A percentile compares a stretch with the other conserved stretches of the same genome.
phyloP scores from a whole-genome alignment of 371 early-diverging fungal genomes.

The Lichtheimia ramosa region DNA sequence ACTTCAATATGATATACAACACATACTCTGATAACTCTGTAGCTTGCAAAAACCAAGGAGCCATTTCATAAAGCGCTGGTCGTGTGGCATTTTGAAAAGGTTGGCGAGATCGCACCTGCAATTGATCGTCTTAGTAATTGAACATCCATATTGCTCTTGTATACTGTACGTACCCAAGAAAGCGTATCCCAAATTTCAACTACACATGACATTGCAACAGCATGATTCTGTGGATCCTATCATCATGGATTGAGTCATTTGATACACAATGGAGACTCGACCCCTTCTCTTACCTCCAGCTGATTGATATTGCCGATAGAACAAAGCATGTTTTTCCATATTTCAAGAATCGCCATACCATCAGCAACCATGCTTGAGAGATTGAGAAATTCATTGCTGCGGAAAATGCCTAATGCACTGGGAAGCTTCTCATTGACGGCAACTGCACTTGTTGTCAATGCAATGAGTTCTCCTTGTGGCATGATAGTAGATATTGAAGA shows the following conservation, averaged over 20 bases:
- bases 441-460: constrained; percentile 27
- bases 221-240: constrained; percentile 60
- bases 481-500: constrained; percentile 35
- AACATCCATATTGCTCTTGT: background rate
- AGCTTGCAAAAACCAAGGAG: constrained; percentile 69
- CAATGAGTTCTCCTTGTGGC: constrained; percentile 26
- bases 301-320: constrained; percentile 69
- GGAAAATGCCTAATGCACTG: constrained; percentile 35
- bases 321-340: constrained; percentile 76
- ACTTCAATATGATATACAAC: background rate
- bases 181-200: constrained; percentile 71
- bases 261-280: background rate
- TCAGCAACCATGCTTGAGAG: constrained; percentile 39
- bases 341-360: constrained; percentile 32
- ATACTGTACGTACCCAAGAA: constrained; percentile 43
- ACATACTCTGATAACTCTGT: constrained; percentile 58
- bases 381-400: constrained; percentile 47
- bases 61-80: constrained; percentile 66
- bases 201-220: constrained; percentile 69
- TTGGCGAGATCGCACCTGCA: constrained; percentile 54
- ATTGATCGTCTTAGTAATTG: background rate
- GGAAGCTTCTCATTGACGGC: constrained; percentile 42
- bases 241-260: background rate
- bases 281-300: constrained; percentile 36
- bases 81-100: constrained; percentile 52